These are phyloP conservation scores for Collybia sp. DNA, from an alignment of 768 basidiomycete genomes.

Conservation along the genomic window DNA sequence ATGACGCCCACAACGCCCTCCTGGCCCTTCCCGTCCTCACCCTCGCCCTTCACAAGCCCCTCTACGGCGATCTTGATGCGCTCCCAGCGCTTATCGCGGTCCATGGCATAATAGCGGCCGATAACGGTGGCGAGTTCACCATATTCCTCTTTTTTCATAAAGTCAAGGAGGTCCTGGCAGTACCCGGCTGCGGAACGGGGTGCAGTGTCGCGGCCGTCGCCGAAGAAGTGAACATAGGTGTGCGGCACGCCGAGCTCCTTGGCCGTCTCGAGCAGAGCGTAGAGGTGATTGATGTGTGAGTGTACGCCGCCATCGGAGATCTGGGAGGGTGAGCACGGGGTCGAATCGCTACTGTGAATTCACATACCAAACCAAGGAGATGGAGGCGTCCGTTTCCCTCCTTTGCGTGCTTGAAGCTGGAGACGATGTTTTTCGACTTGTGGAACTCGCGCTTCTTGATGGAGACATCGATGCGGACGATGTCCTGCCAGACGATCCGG, in stretches of 20 bases:
- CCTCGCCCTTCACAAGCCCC: too few relatives aligned
- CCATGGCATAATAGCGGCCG: constrained; percentile 94
- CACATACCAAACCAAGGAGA: constrained; percentile 76
- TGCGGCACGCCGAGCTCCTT: constrained; percentile 82
- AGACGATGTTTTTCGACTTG: constrained; percentile 68
- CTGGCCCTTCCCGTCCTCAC: too few relatives aligned
- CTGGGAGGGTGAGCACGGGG: too few relatives aligned
- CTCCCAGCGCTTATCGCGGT: too few relatives aligned
- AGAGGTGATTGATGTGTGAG: constrained; percentile 89
- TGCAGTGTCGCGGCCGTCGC: constrained; percentile 92
- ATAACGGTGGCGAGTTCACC: constrained; percentile 83
- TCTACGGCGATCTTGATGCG: constrained; percentile 95
- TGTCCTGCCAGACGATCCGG: constrained; percentile 96
- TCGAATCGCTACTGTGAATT: neutral
- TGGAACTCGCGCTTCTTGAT: constrained; percentile 90
- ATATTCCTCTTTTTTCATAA: constrained; percentile 69
- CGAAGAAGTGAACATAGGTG: too few relatives aligned
- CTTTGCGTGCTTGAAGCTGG: constrained; percentile 73
- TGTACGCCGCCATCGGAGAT: too few relatives aligned
- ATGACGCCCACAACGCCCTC: too few relatives aligned
- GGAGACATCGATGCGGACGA: constrained; percentile 88
- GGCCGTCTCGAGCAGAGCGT: constrained; percentile 84
- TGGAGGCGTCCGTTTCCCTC: constrained; percentile 81
- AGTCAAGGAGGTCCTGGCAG: constrained; percentile 74
- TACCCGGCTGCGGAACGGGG: too few relatives aligned